A percentile compares a stretch with the other conserved stretches of the same genome.
Evolutionary conservation across 352 stramenopile genomes (phyloP).

Genomic region (Phytopythium boreale): DNA sequence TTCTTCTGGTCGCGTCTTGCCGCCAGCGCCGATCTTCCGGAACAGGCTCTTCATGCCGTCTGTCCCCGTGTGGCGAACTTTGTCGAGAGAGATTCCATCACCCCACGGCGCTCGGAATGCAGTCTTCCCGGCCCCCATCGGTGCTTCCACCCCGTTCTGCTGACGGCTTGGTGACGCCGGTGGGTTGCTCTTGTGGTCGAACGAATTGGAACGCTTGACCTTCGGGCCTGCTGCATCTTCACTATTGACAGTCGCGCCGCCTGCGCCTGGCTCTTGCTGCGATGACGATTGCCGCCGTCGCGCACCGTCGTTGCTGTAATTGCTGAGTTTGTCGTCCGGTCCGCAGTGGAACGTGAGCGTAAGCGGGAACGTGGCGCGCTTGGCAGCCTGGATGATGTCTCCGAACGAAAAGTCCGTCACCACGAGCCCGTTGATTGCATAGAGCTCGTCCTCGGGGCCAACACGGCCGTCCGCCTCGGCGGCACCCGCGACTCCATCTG

Average conservation of each 20-base stretch:
- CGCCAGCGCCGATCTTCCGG: slow-evolving; percentile 60
- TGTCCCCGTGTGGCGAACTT: slow-evolving; percentile 52
- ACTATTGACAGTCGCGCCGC: neutral
- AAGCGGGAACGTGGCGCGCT: slow-evolving; percentile 60
- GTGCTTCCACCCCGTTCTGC: slow-evolving; percentile 13
- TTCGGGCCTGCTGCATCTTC: neutral
- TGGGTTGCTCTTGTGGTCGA: slow-evolving; percentile 39
- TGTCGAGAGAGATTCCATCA: slow-evolving; percentile 48
- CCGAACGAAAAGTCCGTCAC: slow-evolving; percentile 59
- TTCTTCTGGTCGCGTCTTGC: slow-evolving; percentile 46
- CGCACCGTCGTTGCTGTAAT: slow-evolving; percentile 30
- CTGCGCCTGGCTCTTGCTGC: neutral
- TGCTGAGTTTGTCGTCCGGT: slow-evolving; percentile 10
- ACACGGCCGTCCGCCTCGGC: slow-evolving; percentile 57
- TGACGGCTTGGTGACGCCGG: slow-evolving; percentile 9
- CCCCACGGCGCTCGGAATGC: slow-evolving; percentile 25
- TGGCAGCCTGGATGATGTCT: slow-evolving; percentile 64
- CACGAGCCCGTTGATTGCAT: slow-evolving; percentile 56
- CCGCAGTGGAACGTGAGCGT: slow-evolving; percentile 64
- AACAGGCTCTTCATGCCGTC: slow-evolving; percentile 78
- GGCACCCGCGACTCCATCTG: slow-evolving; percentile 46
- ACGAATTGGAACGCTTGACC: slow-evolving; percentile 52
- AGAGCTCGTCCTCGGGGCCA: slow-evolving; percentile 62
- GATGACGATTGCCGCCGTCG: slow-evolving; percentile 10
- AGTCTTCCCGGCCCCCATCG: slow-evolving; percentile 24